A percentile compares a stretch with the other conserved stretches of the same genome.
phyloP scores from a whole-genome alignment of 2,329 filamentous ascomycete species.

The Zasmidium citrigriseum region DNA sequence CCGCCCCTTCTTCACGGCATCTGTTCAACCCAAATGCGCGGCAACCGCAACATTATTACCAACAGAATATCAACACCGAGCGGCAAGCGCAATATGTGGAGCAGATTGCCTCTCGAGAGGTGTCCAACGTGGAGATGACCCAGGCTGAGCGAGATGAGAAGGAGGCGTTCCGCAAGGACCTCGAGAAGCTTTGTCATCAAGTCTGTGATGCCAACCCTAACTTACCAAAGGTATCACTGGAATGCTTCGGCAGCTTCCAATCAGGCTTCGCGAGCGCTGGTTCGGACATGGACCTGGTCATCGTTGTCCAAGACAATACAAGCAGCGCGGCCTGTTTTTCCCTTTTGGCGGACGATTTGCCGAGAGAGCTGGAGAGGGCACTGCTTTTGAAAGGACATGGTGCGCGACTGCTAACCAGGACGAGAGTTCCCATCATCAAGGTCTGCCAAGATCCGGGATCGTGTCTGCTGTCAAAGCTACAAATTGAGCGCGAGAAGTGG shows the following conservation, averaged over 20 bases:
- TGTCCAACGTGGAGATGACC: slow-evolving; percentile 64
- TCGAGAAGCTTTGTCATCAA: slow-evolving; percentile 66
- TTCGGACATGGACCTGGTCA: slow-evolving; percentile 88
- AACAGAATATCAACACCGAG: slow-evolving; percentile 22
- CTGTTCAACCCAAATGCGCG: slow-evolving; percentile 30
- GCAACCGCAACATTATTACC: slow-evolving; percentile 10
- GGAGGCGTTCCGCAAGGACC: slow-evolving; percentile 65
- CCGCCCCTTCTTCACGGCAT: slow-evolving; percentile 20
- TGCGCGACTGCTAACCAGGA: slow-evolving; percentile 74
- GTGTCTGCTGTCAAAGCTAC: slow-evolving; percentile 61
- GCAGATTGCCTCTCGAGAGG: slow-evolving; percentile 45
- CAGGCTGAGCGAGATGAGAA: slow-evolving; percentile 67
- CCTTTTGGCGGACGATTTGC: slow-evolving; percentile 59
- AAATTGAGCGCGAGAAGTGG: slow-evolving; percentile 70
- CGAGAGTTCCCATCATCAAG: slow-evolving; percentile 84
- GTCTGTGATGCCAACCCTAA: slow-evolving; percentile 54
- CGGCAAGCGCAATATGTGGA: slow-evolving; percentile 47
- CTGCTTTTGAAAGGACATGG: slow-evolving; percentile 73
- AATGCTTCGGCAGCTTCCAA: slow-evolving; percentile 78
- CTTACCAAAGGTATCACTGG: slow-evolving; percentile 60
- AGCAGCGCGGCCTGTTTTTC: slow-evolving; percentile 29
- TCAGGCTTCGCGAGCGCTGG: slow-evolving; percentile 84
- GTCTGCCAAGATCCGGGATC: slow-evolving; percentile 71
- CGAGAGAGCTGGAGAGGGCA: slow-evolving; percentile 72
- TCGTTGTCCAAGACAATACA: slow-evolving; percentile 58